phyloP scores from a whole-genome alignment of 2,329 filamentous ascomycete species.

The Botrytis paeoniae region DNA sequence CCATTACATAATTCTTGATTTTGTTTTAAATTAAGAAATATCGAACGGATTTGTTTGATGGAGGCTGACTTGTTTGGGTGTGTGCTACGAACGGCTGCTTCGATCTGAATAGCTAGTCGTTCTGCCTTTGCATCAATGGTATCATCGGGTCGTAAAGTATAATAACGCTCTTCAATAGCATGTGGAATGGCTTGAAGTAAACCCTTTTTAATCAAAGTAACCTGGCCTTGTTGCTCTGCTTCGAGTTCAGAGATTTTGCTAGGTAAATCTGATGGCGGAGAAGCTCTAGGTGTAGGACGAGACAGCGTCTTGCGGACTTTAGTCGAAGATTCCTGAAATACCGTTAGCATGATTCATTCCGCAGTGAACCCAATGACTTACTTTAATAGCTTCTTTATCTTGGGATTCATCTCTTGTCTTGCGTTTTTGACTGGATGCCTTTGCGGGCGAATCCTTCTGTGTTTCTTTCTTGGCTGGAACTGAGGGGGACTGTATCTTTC shows the following conservation, averaged over 20 bases:
- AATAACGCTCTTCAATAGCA: constrained; percentile 63
- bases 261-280: constrained; percentile 45
- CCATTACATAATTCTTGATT: constrained; percentile 76
- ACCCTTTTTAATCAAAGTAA: constrained; percentile 67
- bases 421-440: constrained; percentile 39
- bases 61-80: constrained; percentile 54
- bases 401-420: constrained; percentile 53
- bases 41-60: constrained; percentile 64
- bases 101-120: constrained; percentile 72
- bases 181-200: constrained; percentile 64
- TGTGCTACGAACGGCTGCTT: constrained; percentile 63
- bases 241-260: constrained; percentile 55
- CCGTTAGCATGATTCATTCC: background rate
- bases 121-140: constrained; percentile 64
- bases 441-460: constrained; percentile 10
- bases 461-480: constrained; percentile 38
- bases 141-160: constrained; percentile 60
- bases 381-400: constrained; percentile 49
- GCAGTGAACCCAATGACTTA: constrained; percentile 32
- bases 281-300: constrained; percentile 39
- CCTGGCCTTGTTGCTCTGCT: constrained; percentile 63
- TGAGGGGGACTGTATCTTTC: constrained; percentile 34
- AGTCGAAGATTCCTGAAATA: constrained; percentile 41
- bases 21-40: constrained; percentile 84
- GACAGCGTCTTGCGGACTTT: constrained; percentile 57